Evolutionary conservation across 2,329 filamentous ascomycete species (phyloP), one percentile per base, ranked within the genome.

Genomic region (Alternaria sp.): DNA sequence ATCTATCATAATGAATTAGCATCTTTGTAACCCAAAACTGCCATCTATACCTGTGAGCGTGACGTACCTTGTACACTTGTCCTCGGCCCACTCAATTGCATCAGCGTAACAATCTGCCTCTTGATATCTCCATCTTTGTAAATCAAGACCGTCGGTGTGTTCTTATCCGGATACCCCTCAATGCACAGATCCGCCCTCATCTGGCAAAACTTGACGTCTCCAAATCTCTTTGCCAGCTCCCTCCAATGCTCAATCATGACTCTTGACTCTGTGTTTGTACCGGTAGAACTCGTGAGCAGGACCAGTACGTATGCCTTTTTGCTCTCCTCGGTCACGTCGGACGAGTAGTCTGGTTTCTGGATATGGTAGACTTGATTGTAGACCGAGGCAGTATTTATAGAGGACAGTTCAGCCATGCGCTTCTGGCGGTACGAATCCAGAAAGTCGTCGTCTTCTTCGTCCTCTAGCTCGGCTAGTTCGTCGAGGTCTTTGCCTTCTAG

Each of bases 131-230:
- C 93, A 71, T 97, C 93, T 76, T 90, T 91, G 81, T 99, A 99
- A 0, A 97, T 87, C 64, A 99, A 77, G 36, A 99, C 93, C 0
- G 95, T 99, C 2, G 95, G 95, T 59, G 93, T 97, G 78, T 99
- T 99, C 59, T 87, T 86, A 73, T 98, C 95, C 2, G 95, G 95
- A 79, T 99, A 99, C 41, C 93, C 93, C 78, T 98, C 95, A 70
- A 99, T 97, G 59, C 95, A 97, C 81, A 97, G 88, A 74, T 93
- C 90, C 7, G 90, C 95, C 69, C 90, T 87, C 69, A 99, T 98
- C 81, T 98, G 92, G 78, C 94, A 98, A 80, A 99, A 99, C 81
- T 99, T 99, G 78, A 99, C 84, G 67, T 99, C 94, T 20, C 93
- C 93, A 74, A 93, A 99, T 73, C 94, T 93, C 61, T 81, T 82